These are phyloP conservation scores for Exophiala dermatitidis DNA, from an alignment of 2,329 filamentous ascomycete species.

Conservation along the genomic window DNA sequence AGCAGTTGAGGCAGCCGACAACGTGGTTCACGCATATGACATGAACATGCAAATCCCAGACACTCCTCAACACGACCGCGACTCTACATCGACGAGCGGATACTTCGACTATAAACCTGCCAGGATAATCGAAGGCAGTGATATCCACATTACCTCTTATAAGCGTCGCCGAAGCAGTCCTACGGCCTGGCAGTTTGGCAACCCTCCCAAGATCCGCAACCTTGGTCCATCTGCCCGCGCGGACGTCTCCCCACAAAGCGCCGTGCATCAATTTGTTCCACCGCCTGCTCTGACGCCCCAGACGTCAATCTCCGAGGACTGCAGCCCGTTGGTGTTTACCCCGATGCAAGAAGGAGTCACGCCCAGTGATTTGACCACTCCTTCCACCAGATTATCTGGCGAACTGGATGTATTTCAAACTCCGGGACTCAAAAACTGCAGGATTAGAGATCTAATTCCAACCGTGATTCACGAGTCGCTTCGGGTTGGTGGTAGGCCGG, in stretches of 20 bases:
- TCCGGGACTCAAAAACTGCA: slow-evolving; percentile 39
- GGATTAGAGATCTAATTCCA: slow-evolving; percentile 41
- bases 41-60: slow-evolving; percentile 69
- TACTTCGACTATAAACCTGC: slow-evolving; percentile 34
- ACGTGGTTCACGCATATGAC: slow-evolving; percentile 68
- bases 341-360: slow-evolving; percentile 11
- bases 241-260: slow-evolving; percentile 31
- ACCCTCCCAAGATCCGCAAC: slow-evolving; percentile 34
- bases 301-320: slow-evolving; percentile 8
- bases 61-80: slow-evolving; percentile 44
- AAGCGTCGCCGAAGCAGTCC: slow-evolving; percentile 41
- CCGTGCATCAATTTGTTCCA: background rate
- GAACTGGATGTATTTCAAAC: slow-evolving; percentile 26
- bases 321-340: slow-evolving; percentile 12
- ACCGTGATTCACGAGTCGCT: slow-evolving; percentile 44
- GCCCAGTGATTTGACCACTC: slow-evolving; percentile 14
- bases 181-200: slow-evolving; percentile 32
- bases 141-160: slow-evolving; percentile 38
- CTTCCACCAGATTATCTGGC: slow-evolving; percentile 12
- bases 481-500: slow-evolving; percentile 42
- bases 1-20: slow-evolving; percentile 66
- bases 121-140: slow-evolving; percentile 39
- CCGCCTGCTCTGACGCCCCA: slow-evolving; percentile 16
- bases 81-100: slow-evolving; percentile 27
- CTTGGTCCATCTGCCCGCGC: slow-evolving; percentile 33